These are phyloP conservation scores for Furcasterigmium sp. DNA, from an alignment of 2,329 filamentous ascomycete species.

Conservation along the genomic window DNA sequence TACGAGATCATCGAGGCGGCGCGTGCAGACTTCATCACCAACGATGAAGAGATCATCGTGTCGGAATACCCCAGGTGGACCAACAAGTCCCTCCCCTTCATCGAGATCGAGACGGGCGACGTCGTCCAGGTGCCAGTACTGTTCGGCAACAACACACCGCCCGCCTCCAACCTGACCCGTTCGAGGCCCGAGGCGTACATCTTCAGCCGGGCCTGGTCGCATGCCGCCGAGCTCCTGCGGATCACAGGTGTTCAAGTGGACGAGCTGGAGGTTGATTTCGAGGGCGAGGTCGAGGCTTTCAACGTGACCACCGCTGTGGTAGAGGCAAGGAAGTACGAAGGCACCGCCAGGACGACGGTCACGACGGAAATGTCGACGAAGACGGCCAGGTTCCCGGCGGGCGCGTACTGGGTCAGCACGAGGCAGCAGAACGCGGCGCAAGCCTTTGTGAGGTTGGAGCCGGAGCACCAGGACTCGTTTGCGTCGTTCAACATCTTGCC, in stretches of 20 bases:
- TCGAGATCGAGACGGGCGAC: conserved; percentile 18
- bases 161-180: conserved; percentile 20
- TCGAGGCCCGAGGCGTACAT: conserved; percentile 22
- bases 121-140: conserved; percentile 19
- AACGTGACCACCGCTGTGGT: background rate
- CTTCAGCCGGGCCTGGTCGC: conserved; percentile 21
- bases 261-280: conserved; percentile 14
- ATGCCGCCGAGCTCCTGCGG: conserved; percentile 19
- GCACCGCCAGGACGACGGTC: conserved; percentile 16
- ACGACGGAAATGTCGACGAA: conserved; percentile 12
- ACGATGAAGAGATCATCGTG: conserved; percentile 20
- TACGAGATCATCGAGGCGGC: conserved; percentile 17
- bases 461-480: conserved; percentile 26
- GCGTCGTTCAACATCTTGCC: conserved; percentile 23
- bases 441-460: conserved; percentile 22
- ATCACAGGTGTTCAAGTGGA: conserved; percentile 18
- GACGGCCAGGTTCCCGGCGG: conserved; percentile 17
- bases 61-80: conserved; percentile 17
- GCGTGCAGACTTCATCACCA: conserved; percentile 18
- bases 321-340: conserved; percentile 21
- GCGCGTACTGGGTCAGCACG: conserved; percentile 24
- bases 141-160: conserved; percentile 22
- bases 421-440: conserved; percentile 24
- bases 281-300: conserved; percentile 6
- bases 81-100: conserved; percentile 17